Evolutionary conservation across 805 yeast genomes (phyloP), one percentile per base, ranked within the genome.

Genomic region (Saccharomycopsis fibuligera): DNA sequence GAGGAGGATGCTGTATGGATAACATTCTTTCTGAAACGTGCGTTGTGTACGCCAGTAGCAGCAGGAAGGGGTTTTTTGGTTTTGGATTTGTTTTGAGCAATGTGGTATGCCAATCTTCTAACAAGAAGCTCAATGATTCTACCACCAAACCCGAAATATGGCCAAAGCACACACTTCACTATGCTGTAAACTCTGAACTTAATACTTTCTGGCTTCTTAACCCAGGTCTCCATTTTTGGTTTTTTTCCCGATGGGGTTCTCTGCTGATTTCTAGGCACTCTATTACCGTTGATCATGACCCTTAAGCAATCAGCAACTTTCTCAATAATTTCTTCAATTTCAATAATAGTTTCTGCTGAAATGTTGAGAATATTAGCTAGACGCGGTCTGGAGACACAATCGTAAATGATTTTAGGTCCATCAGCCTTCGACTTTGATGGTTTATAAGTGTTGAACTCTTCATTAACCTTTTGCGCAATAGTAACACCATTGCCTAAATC

Each of bases 11-110:
- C n/a, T n/a, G n/a, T n/a, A n/a, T n/a, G n/a, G n/a, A n/a, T n/a
- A n/a, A n/a, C n/a, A n/a, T n/a, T n/a, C n/a, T n/a, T n/a, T n/a
- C n/a, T n/a, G n/a, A n/a, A n/a, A n/a, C n/a, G n/a, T n/a, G n/a
- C n/a, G n/a, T n/a, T n/a, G n/a, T n/a, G n/a, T n/a, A n/a, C n/a
- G n/a, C n/a, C n/a, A n/a, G n/a, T n/a, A n/a, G n/a, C n/a, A n/a
- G n/a, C n/a, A n/a, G 57, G 87, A 82, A 65, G 84, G 73, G 52
- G 87, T 86, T 17, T n/a, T 40, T 14, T 5, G 16, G 12, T 14
- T 17, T 40, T 40, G 30, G 25, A 10, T 5, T 9, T 21, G 16
- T 40, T 40, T 25, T 40, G 43, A 17, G 33, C 43, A 9, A n/a
- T 40, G 14, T 10, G 4, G 9, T 23, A 23, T 17, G 43, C 43